Percentiles rank a stretch among this genome's conserved stretches.
These are phyloP conservation scores for Bassia scoparia DNA, from an alignment of 148 eudicot species.

Conservation along the genomic window DNA sequence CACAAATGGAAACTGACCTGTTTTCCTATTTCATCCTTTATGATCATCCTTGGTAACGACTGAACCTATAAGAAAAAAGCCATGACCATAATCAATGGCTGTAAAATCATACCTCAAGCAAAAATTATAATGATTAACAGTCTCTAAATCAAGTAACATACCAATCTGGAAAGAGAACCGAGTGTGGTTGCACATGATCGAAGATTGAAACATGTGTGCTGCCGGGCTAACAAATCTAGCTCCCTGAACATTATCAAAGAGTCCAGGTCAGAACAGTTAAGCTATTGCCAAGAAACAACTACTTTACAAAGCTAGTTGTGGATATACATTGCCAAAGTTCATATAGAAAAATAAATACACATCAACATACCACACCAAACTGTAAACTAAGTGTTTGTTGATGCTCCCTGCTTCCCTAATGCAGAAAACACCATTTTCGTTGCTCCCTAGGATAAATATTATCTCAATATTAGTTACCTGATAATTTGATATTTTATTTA, in stretches of 20 bases:
- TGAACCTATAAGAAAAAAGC: slow-evolving; percentile 63
- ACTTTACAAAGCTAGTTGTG: slow-evolving; percentile 1
- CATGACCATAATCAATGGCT: neutral
- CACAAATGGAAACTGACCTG: slow-evolving; percentile 56
- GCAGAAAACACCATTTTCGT: neutral
- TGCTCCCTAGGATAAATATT: neutral
- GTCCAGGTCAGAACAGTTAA: slow-evolving; percentile 11
- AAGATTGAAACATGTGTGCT: slow-evolving; percentile 91
- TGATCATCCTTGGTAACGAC: slow-evolving; percentile 98
- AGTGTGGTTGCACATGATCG: slow-evolving; percentile 86
- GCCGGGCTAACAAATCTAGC: slow-evolving; percentile 80
- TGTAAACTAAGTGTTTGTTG: neutral
- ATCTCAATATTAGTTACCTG: too few species aligned
- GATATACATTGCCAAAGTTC: neutral
- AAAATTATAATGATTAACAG: neutral
- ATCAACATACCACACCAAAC: neutral
- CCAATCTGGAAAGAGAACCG: slow-evolving; percentile 97
- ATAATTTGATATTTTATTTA: slow-evolving; percentile 1
- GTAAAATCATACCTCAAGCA: neutral
- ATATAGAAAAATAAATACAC: neutral
- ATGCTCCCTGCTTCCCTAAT: neutral
- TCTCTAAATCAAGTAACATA: slow-evolving; percentile 28
- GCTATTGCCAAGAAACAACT: neutral
- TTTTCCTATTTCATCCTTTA: slow-evolving; percentile 92
- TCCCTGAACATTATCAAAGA: slow-evolving; percentile 53